Evolutionary conservation across 2,329 filamentous ascomycete species (phyloP).

Genomic region (Venturia pyrina): DNA sequence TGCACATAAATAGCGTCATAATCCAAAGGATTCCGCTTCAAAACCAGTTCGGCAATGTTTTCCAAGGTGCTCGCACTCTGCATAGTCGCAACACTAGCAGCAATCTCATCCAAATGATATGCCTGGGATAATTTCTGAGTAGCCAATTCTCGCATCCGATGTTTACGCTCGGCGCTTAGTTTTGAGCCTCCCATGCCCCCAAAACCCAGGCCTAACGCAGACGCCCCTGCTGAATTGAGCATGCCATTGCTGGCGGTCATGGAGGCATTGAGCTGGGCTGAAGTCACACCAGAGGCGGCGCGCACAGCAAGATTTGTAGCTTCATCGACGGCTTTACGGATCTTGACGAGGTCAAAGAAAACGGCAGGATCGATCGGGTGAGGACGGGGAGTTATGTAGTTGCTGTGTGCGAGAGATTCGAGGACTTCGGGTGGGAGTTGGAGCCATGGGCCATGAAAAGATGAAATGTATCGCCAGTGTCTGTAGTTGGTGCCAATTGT

Average conservation of each 20-base stretch:
- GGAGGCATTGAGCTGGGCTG: slow-evolving; percentile 50
- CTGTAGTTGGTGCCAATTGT: slow-evolving; percentile 35
- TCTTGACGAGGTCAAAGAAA: slow-evolving; percentile 77
- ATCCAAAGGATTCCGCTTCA: slow-evolving; percentile 59
- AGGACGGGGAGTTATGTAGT: slow-evolving; percentile 67
- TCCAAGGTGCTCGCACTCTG: slow-evolving; percentile 68
- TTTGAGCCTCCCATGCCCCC: slow-evolving; percentile 49
- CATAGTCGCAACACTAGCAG: slow-evolving; percentile 74
- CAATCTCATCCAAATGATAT: slow-evolving; percentile 74
- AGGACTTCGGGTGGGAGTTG: slow-evolving; percentile 70
- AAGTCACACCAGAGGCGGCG: slow-evolving; percentile 63
- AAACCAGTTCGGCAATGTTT: slow-evolving; percentile 62
- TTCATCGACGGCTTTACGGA: slow-evolving; percentile 69
- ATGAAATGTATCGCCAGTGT: slow-evolving; percentile 78
- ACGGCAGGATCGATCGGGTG: slow-evolving; percentile 69
- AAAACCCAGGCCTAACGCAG: slow-evolving; percentile 48
- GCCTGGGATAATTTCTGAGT: slow-evolving; percentile 67
- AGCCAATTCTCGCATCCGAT: slow-evolving; percentile 71
- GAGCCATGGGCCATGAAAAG: slow-evolving; percentile 75
- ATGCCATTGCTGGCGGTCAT: slow-evolving; percentile 42
- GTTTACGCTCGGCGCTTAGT: slow-evolving; percentile 65
- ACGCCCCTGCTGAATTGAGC: slow-evolving; percentile 36
- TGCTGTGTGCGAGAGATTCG: slow-evolving; percentile 67
- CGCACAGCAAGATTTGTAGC: slow-evolving; percentile 68
- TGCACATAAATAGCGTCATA: slow-evolving; percentile 77